Evolutionary conservation across 2,329 filamentous ascomycete genomes (phyloP).

Genomic region (Annulohypoxylon truncatum): DNA sequence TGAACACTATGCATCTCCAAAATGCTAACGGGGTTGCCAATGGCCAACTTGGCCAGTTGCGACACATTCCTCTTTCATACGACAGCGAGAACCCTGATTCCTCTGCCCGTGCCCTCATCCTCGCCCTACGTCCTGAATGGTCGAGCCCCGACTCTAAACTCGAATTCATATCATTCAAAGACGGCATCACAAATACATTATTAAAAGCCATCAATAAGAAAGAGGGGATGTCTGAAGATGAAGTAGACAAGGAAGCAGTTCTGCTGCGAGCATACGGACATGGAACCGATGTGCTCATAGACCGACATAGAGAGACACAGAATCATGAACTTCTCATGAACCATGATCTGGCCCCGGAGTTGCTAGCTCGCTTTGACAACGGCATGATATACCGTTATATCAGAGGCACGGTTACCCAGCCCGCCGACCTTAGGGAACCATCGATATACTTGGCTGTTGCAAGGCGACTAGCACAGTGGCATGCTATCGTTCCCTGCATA

Average conservation of each 20-base stretch:
- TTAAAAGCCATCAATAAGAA: slow-evolving; percentile 80
- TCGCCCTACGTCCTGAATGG: slow-evolving; percentile 87
- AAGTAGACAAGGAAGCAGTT: slow-evolving; percentile 78
- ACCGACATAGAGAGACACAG: slow-evolving; percentile 84
- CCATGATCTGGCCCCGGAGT: slow-evolving; percentile 82
- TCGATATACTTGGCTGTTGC: slow-evolving; percentile 87
- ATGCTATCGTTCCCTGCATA: slow-evolving; percentile 76
- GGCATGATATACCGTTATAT: slow-evolving; percentile 96
- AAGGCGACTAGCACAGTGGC: slow-evolving; percentile 89
- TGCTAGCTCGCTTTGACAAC: slow-evolving; percentile 94
- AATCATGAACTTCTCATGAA: slow-evolving; percentile 89
- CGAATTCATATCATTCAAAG: slow-evolving; percentile 91
- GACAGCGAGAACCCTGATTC: slow-evolving; percentile 79
- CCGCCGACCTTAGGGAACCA: slow-evolving; percentile 81
- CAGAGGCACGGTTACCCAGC: slow-evolving; percentile 80
- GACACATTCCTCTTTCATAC: slow-evolving; percentile 80
- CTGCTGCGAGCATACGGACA: slow-evolving; percentile 93
- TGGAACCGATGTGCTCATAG: slow-evolving; percentile 94
- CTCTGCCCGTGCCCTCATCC: slow-evolving; percentile 82
- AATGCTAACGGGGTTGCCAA: slow-evolving; percentile 43
- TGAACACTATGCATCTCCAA: slow-evolving; percentile 43
- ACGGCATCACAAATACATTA: slow-evolving; percentile 97
- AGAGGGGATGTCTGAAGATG: slow-evolving; percentile 69
- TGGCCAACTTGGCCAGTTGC: slow-evolving; percentile 60
- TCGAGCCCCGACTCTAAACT: slow-evolving; percentile 76